phyloP scores from a whole-genome alignment of 2,329 filamentous ascomycete species.

The Talaromyces atroroseus region DNA sequence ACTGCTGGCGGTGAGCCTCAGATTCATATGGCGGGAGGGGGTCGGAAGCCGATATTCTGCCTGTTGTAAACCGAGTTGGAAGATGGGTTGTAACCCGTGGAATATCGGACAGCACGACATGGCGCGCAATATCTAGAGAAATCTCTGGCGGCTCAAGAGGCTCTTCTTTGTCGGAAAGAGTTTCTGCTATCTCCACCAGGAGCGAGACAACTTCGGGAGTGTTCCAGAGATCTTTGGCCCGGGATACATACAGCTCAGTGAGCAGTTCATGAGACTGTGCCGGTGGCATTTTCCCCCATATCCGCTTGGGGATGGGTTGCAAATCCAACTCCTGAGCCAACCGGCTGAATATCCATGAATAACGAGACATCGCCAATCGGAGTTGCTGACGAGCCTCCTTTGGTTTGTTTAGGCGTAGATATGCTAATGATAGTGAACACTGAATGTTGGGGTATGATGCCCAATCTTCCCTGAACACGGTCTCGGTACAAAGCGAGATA shows the following conservation, averaged over 20 bases:
- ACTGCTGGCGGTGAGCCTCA: conserved; percentile 31
- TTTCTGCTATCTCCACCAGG: conserved; percentile 63
- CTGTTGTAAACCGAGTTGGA: conserved; percentile 59
- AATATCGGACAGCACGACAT: conserved; percentile 72
- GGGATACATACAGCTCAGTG: conserved; percentile 67
- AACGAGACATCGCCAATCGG: conserved; percentile 60
- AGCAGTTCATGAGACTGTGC: conserved; percentile 63
- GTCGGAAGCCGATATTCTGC: conserved; percentile 70
- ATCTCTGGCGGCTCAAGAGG: conserved; percentile 43
- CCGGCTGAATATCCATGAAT: conserved; percentile 79
- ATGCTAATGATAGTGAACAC: conserved; percentile 71
- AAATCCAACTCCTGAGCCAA: conserved; percentile 77
- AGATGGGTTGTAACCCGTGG: conserved; percentile 65
- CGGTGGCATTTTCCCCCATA: conserved; percentile 74
- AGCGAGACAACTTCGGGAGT: conserved; percentile 64
- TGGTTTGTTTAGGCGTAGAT: conserved; percentile 63
- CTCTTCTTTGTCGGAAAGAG: conserved; percentile 41
- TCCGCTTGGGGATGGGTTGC: conserved; percentile 65
- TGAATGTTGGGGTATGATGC: conserved; percentile 62
- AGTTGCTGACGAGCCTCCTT: conserved; percentile 62
- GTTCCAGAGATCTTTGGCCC: conserved; percentile 81
- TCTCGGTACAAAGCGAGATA: conserved; percentile 58
- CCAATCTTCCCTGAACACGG: conserved; percentile 47
- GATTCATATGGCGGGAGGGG: conserved; percentile 65
- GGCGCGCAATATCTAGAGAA: conserved; percentile 59